Base-by-base conservation (phyloP, 1,139 yeast species). In the Trichomonascaceae sp. region DNA sequence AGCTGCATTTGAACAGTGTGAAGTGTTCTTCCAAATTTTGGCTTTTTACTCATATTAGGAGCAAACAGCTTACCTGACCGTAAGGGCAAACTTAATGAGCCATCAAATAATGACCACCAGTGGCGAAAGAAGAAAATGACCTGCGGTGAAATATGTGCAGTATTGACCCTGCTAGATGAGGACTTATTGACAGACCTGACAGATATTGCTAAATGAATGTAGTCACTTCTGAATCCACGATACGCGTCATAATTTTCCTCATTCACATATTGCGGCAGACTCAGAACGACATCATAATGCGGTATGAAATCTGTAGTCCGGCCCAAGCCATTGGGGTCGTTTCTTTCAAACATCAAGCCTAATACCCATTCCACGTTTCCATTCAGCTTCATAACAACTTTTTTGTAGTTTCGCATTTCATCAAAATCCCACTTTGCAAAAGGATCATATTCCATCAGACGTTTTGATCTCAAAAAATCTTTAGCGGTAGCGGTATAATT, bases 21-120 rank as follows among this genome's bases (percentile, higher is more conserved):
- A 44, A 93, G 69, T 62, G 87, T 93, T 5, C 84, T 76, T 1
- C 96, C 89, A 72, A 91, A 86, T 63, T 87, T 87, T 27, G 79
- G 75, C 54, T 77, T 70, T 20, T 72, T 62, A 61, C 68, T 56
- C 59, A 68, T 62, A 47, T 66, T 68, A 15, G 75, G 69, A 18
- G 77, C 80, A 66, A 87, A 93, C 20, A 93, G 68, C 13, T 72
- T 71, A 0, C 98, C 98, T 45, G 79, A 77, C 56, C 89, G 78
- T 3, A 88, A 78, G 0, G 98, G 96, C 41, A 88, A 73, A 4
- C 95, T 84, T 32, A 85, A 73, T 36, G 80, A 79, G 47, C 87
- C 82, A 24, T 85, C 82, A 63, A 93, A 82, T 53, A 85, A 77
- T 50, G 76, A 71, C 96, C 96, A 90, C 98, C 98, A 93, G 44